Evolutionary conservation across 805 yeast genomes (phyloP).

Genomic region (Brettanomyces bruxellensis): DNA sequence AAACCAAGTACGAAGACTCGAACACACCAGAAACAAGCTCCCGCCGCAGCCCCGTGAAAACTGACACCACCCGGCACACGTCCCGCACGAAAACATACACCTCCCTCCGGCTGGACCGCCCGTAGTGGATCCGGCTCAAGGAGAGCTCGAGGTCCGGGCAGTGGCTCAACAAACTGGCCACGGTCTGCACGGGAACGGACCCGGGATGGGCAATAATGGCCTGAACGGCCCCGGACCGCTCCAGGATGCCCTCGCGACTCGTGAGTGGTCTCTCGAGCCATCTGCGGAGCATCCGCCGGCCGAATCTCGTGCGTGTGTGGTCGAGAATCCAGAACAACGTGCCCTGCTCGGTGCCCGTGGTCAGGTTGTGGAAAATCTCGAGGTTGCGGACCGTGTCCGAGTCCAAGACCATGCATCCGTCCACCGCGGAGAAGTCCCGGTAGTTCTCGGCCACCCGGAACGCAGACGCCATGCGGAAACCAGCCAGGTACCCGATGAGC

Average conservation of each 20-base stretch:
- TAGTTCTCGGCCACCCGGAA: conserved; percentile 46
- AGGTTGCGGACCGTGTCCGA: conserved; percentile 60
- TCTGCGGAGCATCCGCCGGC: conserved; percentile 50
- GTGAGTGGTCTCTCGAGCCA: conserved; percentile 77
- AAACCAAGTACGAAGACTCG: conserved; percentile 15
- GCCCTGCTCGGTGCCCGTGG: conserved; percentile 51
- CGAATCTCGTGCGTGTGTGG: conserved; percentile 73
- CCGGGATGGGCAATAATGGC: conserved; percentile 33
- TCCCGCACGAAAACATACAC: conserved; percentile 43
- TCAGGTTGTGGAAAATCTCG: conserved; percentile 63
- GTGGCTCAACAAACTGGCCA: conserved; percentile 19
- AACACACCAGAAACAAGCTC: conserved; percentile 9
- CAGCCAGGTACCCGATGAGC: conserved; percentile 46
- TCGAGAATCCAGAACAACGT: conserved; percentile 74
- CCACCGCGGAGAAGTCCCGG: conserved; percentile 36
- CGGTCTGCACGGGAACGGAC: conserved; percentile 25
- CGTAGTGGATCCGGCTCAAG: conserved; percentile 51
- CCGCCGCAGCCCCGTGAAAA: conserved; percentile 15
- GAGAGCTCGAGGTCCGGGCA: conserved; percentile 50
- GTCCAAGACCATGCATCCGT: conserved; percentile 48
- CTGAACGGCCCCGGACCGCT: conserved; percentile 55
- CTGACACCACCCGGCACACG: conserved; percentile 29
- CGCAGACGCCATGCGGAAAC: conserved; percentile 52
- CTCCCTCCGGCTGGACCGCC: conserved; percentile 50
- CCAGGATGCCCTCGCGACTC: conserved; percentile 41